Percentiles rank a stretch among this genome's conserved stretches.
Conservation (phyloP, 2,329 filamentous ascomycete genomes). For the Nannizziopsis barbatae region DNA sequence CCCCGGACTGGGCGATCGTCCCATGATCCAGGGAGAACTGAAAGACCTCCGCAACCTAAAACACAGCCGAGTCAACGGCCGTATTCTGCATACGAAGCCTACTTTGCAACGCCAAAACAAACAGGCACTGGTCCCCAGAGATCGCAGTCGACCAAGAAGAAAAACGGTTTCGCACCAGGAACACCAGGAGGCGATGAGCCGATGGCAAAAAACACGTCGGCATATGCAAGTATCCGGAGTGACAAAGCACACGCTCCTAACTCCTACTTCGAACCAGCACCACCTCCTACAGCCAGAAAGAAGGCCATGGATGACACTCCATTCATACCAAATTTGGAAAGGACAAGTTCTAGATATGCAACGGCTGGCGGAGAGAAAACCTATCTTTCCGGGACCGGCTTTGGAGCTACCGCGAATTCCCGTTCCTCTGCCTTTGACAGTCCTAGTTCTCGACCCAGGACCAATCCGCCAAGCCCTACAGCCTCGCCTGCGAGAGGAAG, state of each 20-base stretch:
- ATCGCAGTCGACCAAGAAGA: constrained; percentile 39
- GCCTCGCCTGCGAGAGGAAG: constrained; percentile 19
- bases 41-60: constrained; percentile 10
- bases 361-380: constrained; percentile 46
- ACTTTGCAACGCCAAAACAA: constrained; percentile 23
- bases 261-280: constrained; percentile 28
- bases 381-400: constrained; percentile 41
- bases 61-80: constrained; percentile 20
- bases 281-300: constrained; percentile 31
- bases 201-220: constrained; percentile 43
- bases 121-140: constrained; percentile 28
- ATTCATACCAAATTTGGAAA: constrained; percentile 32
- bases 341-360: constrained; percentile 46
- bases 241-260: constrained; percentile 28
- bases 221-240: constrained; percentile 34
- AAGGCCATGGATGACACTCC: constrained; percentile 21
- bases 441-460: constrained; percentile 25
- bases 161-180: constrained; percentile 48
- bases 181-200: constrained; percentile 49
- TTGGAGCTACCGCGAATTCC: constrained; percentile 45
- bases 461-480: constrained; percentile 27
- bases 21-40: constrained; percentile 5
- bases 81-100: constrained; percentile 33
- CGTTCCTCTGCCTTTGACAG: constrained; percentile 38
- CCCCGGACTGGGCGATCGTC: constrained; percentile 26